Percentiles rank a stretch among this genome's conserved stretches.
These are phyloP conservation scores for Exserohilum rostratum DNA, from an alignment of 2,329 filamentous ascomycete genomes.

Conservation along the genomic window DNA sequence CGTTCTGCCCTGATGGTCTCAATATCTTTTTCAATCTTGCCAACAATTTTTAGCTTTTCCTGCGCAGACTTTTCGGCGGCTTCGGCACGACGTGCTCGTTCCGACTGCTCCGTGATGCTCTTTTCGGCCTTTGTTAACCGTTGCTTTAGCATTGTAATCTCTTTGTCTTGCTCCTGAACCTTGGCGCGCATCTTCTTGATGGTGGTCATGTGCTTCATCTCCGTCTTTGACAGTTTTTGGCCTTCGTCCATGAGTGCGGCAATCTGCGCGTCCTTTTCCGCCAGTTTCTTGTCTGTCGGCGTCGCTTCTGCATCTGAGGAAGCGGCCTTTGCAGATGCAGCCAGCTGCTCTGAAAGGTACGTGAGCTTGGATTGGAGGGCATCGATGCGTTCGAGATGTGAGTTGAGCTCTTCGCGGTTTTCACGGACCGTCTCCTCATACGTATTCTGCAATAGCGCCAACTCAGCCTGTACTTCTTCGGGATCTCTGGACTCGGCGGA, in stretches of 20 bases:
- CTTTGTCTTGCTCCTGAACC: conserved; percentile 58
- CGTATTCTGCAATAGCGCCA: conserved; percentile 57
- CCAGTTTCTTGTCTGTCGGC: conserved; percentile 72
- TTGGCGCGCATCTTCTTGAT: conserved; percentile 77
- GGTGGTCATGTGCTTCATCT: conserved; percentile 80
- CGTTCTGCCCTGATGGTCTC: conserved; percentile 67
- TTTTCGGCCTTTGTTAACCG: conserved; percentile 71
- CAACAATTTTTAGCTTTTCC: conserved; percentile 60
- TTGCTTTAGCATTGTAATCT: conserved; percentile 58
- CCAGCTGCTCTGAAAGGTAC: conserved; percentile 81
- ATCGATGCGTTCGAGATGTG: conserved; percentile 87
- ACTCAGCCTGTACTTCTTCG: conserved; percentile 50
- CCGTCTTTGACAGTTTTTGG: conserved; percentile 81
- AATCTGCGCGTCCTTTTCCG: conserved; percentile 90
- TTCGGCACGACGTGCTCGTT: conserved; percentile 67
- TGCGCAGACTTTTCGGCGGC: conserved; percentile 61
- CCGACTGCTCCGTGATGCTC: conserved; percentile 63
- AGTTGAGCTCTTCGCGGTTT: conserved; percentile 81
- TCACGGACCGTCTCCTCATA: conserved; percentile 60
- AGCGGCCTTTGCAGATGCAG: conserved; percentile 74
- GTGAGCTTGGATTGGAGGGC: conserved; percentile 88
- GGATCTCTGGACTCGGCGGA: conserved; percentile 39
- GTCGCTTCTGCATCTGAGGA: conserved; percentile 51
- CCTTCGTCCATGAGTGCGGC: conserved; percentile 91
- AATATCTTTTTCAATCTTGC: conserved; percentile 62